Conservation (phyloP, 441 rosid species). For the Erysimum cheiri region DNA sequence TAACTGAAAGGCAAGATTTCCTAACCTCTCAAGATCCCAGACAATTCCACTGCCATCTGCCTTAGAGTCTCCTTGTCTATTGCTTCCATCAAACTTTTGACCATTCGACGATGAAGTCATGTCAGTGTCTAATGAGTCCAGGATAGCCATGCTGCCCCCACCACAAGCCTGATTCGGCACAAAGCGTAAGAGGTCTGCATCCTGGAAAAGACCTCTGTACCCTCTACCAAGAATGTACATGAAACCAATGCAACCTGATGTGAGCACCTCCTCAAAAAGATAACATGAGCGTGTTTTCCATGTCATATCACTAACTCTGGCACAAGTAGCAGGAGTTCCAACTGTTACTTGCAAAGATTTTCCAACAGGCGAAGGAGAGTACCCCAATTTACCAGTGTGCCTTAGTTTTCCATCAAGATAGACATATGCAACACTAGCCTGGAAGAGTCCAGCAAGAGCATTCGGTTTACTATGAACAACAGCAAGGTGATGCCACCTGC, state of each 20-base stretch:
- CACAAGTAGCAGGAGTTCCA: conserved; percentile 88
- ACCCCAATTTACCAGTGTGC: conserved; percentile 98
- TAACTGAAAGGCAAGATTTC: conserved; percentile 87
- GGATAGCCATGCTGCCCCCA: conserved; percentile 99
- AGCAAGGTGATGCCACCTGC: conserved; percentile 99
- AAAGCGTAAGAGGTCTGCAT: conserved; percentile 92
- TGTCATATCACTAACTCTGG: conserved; percentile 80
- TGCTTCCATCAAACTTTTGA: conserved; percentile 72
- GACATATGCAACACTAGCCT: conserved; percentile 98
- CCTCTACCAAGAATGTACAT: conserved; percentile 99
- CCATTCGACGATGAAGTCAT: conserved; percentile 66
- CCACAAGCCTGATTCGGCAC: conserved; percentile 99
- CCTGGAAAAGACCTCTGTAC: conserved; percentile 98
- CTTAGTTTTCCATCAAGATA: conserved; percentile 98
- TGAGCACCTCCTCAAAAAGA: conserved; percentile 99
- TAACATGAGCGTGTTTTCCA: conserved; percentile 99
- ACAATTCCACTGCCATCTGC: conserved; percentile 99
- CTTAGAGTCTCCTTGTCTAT: conserved; percentile 82
- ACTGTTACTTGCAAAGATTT: conserved; percentile 93
- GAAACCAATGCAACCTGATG: conserved; percentile 95
- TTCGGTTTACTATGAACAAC: conserved; percentile 99
- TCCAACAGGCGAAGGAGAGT: conserved; percentile 98
- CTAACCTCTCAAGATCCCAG: conserved; percentile 97
- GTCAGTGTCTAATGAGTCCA: conserved; percentile 91
- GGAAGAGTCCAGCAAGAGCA: conserved; percentile 99